These are phyloP conservation scores for Boletus vinaceobasis DNA, from an alignment of 768 basidiomycete genomes.

Conservation along the genomic window DNA sequence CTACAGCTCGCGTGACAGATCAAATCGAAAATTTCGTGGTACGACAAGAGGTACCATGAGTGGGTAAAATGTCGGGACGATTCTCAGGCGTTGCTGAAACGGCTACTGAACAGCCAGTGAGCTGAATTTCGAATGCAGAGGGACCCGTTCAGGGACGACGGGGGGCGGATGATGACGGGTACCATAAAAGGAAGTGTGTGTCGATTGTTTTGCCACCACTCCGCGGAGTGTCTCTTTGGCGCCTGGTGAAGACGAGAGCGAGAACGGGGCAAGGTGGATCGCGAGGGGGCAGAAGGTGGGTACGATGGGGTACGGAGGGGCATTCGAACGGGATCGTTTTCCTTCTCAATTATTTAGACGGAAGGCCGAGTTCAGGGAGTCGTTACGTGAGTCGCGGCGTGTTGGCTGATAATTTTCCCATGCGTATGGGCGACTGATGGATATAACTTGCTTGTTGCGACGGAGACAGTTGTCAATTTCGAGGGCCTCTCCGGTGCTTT, in stretches of 20 bases:
- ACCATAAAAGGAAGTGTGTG: constrained; percentile 6
- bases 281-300: constrained; percentile 7
- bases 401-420: constrained; percentile 23
- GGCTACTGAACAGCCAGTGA: neutral
- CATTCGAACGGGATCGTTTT: neutral
- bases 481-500: neutral
- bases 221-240: constrained; percentile 16
- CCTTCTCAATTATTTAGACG: constrained; percentile 9
- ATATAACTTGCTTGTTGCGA: constrained; percentile 32
- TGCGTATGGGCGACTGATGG: constrained; percentile 11
- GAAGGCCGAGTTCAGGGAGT: neutral
- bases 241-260: neutral
- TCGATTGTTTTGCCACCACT: constrained; percentile 5
- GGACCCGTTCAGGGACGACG: constrained; percentile 25
- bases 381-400: constrained; percentile 21
- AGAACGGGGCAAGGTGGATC: neutral
- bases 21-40: neutral
- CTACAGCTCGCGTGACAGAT: neutral
- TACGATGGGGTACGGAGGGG: neutral
- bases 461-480: constrained; percentile 9
- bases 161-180: constrained; percentile 11
- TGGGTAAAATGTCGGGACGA: neutral
- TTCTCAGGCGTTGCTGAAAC: constrained; percentile 18
- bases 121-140: constrained; percentile 10
- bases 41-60: neutral